Conservation (phyloP, 768 basidiomycete species). For the Boletus rubropictus region DNA sequence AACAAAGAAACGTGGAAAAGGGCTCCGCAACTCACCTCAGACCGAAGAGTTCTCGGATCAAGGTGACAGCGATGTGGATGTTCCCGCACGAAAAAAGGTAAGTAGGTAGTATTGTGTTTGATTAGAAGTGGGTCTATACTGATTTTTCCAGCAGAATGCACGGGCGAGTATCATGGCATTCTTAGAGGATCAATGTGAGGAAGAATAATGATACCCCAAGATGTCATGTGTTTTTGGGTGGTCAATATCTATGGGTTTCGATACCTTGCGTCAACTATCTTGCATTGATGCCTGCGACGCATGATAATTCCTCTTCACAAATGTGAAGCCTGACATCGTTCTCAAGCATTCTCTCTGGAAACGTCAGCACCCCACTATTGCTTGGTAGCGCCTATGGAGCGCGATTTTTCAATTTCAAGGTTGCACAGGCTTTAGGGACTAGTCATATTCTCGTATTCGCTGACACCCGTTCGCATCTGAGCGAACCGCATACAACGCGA, state of each 20-base stretch:
- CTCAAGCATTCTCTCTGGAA: background rate
- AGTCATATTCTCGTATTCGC: background rate
- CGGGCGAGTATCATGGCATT: slow-evolving; percentile 66
- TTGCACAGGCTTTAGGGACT: background rate
- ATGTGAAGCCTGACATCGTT: background rate
- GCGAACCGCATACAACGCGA: background rate
- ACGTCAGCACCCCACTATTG: background rate
- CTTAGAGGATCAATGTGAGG: slow-evolving; percentile 65
- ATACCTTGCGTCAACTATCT: background rate
- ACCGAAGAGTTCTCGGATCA: slow-evolving; percentile 30
- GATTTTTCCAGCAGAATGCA: slow-evolving; percentile 36
- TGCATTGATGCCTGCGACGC: background rate
- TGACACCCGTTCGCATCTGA: background rate
- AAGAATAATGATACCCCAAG: slow-evolving; percentile 27
- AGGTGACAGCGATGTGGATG: slow-evolving; percentile 28
- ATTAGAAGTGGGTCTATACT: background rate
- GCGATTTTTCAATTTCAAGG: background rate
- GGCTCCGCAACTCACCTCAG: slow-evolving; percentile 6
- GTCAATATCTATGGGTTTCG: too few species aligned
- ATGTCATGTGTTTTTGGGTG: background rate
- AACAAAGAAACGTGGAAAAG: slow-evolving; percentile 28
- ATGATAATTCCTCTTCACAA: background rate
- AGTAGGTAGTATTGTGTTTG: slow-evolving; percentile 3
- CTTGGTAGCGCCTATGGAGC: background rate
- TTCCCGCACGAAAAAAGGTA: slow-evolving; percentile 42